Evolutionary conservation across 345 rosid genomes (phyloP).

Genomic region (Murraya koenigii): DNA sequence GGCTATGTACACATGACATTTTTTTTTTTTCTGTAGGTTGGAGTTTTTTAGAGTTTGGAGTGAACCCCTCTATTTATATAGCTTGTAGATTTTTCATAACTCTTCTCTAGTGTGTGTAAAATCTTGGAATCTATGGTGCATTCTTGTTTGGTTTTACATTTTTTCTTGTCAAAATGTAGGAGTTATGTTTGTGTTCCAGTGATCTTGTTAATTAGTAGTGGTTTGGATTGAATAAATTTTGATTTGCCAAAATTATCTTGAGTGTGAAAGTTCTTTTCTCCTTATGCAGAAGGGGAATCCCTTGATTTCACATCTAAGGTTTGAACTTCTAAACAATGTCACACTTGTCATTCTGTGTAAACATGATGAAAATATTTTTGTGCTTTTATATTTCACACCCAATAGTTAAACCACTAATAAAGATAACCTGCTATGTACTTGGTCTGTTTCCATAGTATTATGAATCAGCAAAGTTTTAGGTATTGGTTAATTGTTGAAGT

Average conservation of each 20-base stretch:
- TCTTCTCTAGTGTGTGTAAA: neutral
- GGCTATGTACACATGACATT: neutral
- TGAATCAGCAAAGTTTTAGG: neutral
- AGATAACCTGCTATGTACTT: no score
- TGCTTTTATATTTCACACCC: neutral
- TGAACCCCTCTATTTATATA: neutral
- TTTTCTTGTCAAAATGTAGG: neutral
- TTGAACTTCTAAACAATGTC: constrained; percentile 4
- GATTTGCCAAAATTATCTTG: neutral
- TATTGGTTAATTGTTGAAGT: neutral
- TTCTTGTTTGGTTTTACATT: neutral
- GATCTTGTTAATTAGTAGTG: neutral
- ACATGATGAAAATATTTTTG: neutral
- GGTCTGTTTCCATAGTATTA: neutral
- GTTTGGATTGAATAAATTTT: neutral
- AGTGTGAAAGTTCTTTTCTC: neutral
- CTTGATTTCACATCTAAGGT: constrained; percentile 91
- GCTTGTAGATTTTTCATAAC: neutral
- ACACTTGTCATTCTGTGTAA: neutral
- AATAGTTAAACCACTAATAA: neutral
- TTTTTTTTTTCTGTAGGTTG: neutral
- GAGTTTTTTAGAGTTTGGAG: neutral
- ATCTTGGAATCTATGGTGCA: neutral
- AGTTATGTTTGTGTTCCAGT: neutral
- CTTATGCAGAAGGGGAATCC: constrained; percentile 90